Evolutionary conservation across 495 filamentous ascomycete species (phyloP).

Genomic region (Ascobolus immersus): DNA sequence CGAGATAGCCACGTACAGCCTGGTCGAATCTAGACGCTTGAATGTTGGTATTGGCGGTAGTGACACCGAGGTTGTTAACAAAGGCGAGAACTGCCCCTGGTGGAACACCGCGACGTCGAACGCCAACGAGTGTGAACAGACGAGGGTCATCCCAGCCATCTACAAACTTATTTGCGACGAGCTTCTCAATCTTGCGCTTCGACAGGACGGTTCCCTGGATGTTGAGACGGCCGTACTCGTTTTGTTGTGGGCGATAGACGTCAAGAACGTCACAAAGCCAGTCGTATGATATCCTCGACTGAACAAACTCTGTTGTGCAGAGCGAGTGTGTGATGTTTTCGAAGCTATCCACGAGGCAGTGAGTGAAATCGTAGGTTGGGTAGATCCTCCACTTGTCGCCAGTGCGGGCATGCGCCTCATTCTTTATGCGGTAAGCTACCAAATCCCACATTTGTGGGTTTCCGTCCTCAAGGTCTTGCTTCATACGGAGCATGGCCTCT

Average conservation of each 20-base stretch:
- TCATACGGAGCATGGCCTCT: conserved; percentile 79
- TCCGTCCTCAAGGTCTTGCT: conserved; percentile 37
- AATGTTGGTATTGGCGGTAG: conserved; percentile 45
- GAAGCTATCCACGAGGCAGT: conserved; percentile 70
- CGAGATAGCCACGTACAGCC: conserved; percentile 54
- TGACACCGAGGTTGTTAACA: conserved; percentile 70
- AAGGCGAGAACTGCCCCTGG: conserved; percentile 70
- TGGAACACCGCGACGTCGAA: conserved; percentile 59
- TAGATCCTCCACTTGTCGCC: conserved; percentile 59
- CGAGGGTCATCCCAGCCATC: conserved; percentile 74
- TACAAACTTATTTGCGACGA: conserved; percentile 48
- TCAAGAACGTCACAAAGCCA: conserved; percentile 58
- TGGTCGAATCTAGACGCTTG: conserved; percentile 52
- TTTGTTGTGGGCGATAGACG: conserved; percentile 66
- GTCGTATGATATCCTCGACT: conserved; percentile 55
- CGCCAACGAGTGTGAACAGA: conserved; percentile 66
- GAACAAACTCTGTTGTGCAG: conserved; percentile 68
- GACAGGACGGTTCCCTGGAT: conserved; percentile 58
- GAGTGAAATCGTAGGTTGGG: conserved; percentile 78
- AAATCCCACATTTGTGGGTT: conserved; percentile 56
- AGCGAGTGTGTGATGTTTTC: conserved; percentile 61
- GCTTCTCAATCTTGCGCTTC: conserved; percentile 54
- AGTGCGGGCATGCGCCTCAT: conserved; percentile 46
- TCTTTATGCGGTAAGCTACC: conserved; percentile 51
- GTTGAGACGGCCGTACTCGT: conserved; percentile 61